Evolutionary conservation across 345 rosid genomes (phyloP).

Genomic region (Kandelia obovata): DNA sequence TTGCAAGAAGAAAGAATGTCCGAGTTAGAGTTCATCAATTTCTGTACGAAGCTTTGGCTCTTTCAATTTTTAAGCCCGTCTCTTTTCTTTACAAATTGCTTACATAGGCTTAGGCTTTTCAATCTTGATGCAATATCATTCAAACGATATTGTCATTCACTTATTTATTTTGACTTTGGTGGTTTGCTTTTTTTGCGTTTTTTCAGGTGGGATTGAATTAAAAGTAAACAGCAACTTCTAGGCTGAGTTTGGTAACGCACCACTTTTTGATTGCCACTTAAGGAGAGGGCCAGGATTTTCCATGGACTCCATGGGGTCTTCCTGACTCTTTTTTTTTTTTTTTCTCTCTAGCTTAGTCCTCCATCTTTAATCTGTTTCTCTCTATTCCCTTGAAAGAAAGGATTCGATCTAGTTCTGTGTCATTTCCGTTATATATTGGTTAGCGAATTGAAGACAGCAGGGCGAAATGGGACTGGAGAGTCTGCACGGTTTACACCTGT

Average conservation of each 20-base stretch:
- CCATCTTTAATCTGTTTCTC: neutral
- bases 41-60: too few relatives aligned
- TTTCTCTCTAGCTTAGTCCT: neutral
- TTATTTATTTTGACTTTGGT: slow-evolving; percentile 6
- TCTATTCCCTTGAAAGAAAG: neutral
- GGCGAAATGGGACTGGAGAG: slow-evolving; percentile 26
- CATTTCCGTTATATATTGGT: neutral
- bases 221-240: slow-evolving; percentile 17
- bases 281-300: neutral
- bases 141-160: neutral
- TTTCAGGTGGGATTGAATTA: slow-evolving; percentile 24
- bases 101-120: neutral
- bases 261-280: neutral
- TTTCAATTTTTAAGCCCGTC: too few relatives aligned
- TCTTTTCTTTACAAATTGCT: too few relatives aligned
- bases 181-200: neutral
- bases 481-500: slow-evolving; percentile 21
- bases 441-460: neutral
- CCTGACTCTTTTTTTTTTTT: neutral
- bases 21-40: too few relatives aligned
- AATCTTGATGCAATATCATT: neutral
- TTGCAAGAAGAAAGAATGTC: too few relatives aligned
- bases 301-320: slow-evolving; percentile 20
- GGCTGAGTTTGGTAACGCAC: neutral
- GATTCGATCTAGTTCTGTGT: neutral